Evolutionary conservation across 345 rosid species (phyloP).

Genomic region (Eucalyptus pauciflora): DNA sequence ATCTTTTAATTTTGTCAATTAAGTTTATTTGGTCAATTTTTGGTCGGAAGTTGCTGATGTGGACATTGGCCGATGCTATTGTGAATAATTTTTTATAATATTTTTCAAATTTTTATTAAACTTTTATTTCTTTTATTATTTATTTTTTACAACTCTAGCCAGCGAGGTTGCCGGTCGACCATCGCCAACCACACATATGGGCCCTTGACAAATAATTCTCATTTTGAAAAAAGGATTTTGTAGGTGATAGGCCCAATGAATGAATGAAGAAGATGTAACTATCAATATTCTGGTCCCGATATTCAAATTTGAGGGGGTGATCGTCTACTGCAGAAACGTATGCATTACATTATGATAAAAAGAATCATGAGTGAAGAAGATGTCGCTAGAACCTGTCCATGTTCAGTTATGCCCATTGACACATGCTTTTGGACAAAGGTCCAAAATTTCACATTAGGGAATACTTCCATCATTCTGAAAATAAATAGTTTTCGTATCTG

Average conservation of each 20-base stretch:
- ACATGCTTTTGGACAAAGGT: neutral
- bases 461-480: neutral
- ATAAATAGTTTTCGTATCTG: neutral
- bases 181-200: neutral
- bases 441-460: neutral
- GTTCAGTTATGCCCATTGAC: neutral
- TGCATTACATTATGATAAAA: neutral
- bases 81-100: too few relatives aligned
- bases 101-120: too few relatives aligned
- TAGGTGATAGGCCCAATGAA: neutral
- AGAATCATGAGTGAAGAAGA: neutral
- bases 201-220: neutral
- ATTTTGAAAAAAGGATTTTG: neutral
- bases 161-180: too few relatives aligned
- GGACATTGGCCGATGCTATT: rapidly evolving
- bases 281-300: neutral
- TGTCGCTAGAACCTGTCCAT: neutral
- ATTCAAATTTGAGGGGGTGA: neutral
- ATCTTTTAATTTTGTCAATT: too few relatives aligned
- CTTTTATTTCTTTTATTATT: too few relatives aligned
- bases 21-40: too few relatives aligned
- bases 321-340: neutral
- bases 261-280: too few relatives aligned
- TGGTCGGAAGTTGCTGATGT: too few relatives aligned
- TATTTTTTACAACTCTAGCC: too few relatives aligned